phyloP scores from a whole-genome alignment of 495 filamentous ascomycete genomes.

The Hypoxylon lienhwacheense region DNA sequence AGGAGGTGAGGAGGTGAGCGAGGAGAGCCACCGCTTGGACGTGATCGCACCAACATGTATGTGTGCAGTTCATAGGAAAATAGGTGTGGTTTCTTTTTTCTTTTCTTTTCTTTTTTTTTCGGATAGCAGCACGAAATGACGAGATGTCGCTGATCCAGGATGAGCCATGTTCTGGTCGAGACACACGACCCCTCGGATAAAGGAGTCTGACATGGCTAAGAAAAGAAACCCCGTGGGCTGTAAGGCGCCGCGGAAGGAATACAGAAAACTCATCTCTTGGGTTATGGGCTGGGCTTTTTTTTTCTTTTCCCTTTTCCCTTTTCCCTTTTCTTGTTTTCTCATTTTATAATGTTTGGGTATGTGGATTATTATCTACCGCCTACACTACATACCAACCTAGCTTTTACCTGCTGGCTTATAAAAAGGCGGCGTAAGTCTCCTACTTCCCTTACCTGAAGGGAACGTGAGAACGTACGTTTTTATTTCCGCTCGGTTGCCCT shows the following conservation, averaged over 20 bases:
- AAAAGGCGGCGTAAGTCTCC: conserved; percentile 16
- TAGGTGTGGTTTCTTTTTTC: no score
- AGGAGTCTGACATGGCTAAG: conserved; percentile 16
- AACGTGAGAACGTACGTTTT: no score
- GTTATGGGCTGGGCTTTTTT: no score
- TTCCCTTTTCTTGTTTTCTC: no score
- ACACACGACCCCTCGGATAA: conserved; percentile 27
- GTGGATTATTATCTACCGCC: background rate
- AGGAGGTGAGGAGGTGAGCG: background rate
- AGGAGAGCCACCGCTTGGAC: conserved; percentile 7
- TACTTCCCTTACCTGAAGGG: no score
- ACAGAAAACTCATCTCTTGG: no score
- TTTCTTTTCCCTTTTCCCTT: no score
- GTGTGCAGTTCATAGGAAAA: conserved; percentile 10
- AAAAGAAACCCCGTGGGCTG: conserved; percentile 1
- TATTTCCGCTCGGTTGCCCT: conserved; percentile 11
- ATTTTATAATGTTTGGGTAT: background rate
- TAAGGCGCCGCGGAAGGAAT: conserved; percentile 2
- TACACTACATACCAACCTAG: background rate
- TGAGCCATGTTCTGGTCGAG: conserved; percentile 19
- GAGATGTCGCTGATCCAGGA: conserved; percentile 21
- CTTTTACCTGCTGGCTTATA: conserved; percentile 18
- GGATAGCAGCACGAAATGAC: conserved; percentile 15
- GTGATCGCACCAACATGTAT: background rate
- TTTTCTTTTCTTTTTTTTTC: no score